Evolutionary conservation across 805 yeast genomes (phyloP).

Genomic region (Lachancea thermotolerans): DNA sequence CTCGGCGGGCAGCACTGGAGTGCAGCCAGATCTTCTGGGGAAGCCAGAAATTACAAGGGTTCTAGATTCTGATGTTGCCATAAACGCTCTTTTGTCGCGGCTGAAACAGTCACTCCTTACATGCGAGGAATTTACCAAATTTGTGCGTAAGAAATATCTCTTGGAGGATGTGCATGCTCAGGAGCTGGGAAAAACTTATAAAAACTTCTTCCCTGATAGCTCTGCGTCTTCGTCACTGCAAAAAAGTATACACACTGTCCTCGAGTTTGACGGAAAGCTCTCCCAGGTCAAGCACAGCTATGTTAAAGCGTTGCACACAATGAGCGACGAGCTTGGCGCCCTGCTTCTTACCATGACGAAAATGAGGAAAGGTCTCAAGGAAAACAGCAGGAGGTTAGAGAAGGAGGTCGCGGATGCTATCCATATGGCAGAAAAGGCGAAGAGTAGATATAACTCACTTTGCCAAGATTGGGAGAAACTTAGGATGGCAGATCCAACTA

Average conservation of each 20-base stretch:
- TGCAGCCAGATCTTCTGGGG: constrained; percentile 34
- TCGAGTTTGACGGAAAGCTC: constrained; percentile 73
- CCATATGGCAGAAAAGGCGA: constrained; percentile 81
- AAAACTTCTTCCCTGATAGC: constrained; percentile 34
- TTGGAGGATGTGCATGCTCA: constrained; percentile 73
- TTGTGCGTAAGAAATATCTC: constrained; percentile 67
- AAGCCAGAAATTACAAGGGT: constrained; percentile 46
- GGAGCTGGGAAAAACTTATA: constrained; percentile 66
- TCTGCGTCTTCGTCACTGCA: constrained; percentile 44
- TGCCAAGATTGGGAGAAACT: constrained; percentile 85
- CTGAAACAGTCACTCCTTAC: constrained; percentile 75
- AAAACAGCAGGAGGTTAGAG: constrained; percentile 73
- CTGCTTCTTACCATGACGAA: constrained; percentile 63
- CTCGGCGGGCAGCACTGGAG: background rate
- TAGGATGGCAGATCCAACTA: constrained; percentile 73
- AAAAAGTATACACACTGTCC: constrained; percentile 55
- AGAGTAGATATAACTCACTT: constrained; percentile 62
- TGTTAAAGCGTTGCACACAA: constrained; percentile 70
- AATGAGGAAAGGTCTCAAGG: constrained; percentile 71
- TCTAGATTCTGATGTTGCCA: constrained; percentile 64
- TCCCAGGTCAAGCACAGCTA: constrained; percentile 67
- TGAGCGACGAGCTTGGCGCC: constrained; percentile 78
- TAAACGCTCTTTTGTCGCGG: constrained; percentile 63
- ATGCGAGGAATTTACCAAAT: constrained; percentile 79
- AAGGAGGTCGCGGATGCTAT: constrained; percentile 82